Conservation (phyloP, 1,139 yeast species). For the Debaryomycetaceae sp. region DNA sequence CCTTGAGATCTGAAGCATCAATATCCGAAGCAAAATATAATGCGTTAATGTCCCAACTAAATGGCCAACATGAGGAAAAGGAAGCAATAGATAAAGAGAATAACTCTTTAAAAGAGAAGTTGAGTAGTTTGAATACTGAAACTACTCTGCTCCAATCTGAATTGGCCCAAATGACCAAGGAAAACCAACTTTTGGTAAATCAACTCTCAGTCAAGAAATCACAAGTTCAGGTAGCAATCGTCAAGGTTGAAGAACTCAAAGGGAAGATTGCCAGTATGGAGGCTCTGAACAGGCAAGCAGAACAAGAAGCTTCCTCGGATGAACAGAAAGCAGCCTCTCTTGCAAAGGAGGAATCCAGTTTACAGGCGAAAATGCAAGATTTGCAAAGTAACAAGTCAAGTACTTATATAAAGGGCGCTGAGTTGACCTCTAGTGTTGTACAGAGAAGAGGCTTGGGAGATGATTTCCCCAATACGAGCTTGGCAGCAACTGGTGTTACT, state of each 20-base stretch:
- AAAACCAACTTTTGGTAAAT: slow-evolving; percentile 58
- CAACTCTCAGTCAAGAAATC: slow-evolving; percentile 63
- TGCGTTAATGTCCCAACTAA: slow-evolving; percentile 65
- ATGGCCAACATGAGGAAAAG: slow-evolving; percentile 55
- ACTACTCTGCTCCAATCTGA: slow-evolving; percentile 56
- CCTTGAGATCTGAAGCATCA: slow-evolving; percentile 70
- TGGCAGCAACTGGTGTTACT: not conserved
- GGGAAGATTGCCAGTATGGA: slow-evolving; percentile 26
- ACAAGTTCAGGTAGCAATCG: slow-evolving; percentile 61
- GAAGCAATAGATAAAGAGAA: slow-evolving; percentile 69
- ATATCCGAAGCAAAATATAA: slow-evolving; percentile 79
- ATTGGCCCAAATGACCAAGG: slow-evolving; percentile 48
- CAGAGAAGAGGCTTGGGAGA: not conserved
- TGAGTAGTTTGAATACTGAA: slow-evolving; percentile 66
- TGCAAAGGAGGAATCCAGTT: slow-evolving; percentile 4
- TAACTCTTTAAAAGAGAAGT: slow-evolving; percentile 59
- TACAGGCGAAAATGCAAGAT: not conserved
- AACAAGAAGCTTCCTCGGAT: slow-evolving; percentile 19
- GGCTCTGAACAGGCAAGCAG: slow-evolving; percentile 18
- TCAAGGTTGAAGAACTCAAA: slow-evolving; percentile 50
- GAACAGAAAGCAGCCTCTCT: slow-evolving; percentile 6
- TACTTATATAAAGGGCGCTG: not conserved
- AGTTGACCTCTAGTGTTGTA: not conserved
- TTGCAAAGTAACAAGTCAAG: slow-evolving; percentile 11
- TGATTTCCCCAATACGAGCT: not conserved